Base-by-base conservation (phyloP, 495 filamentous ascomycete genomes). In the Penicillium turbatum region DNA sequence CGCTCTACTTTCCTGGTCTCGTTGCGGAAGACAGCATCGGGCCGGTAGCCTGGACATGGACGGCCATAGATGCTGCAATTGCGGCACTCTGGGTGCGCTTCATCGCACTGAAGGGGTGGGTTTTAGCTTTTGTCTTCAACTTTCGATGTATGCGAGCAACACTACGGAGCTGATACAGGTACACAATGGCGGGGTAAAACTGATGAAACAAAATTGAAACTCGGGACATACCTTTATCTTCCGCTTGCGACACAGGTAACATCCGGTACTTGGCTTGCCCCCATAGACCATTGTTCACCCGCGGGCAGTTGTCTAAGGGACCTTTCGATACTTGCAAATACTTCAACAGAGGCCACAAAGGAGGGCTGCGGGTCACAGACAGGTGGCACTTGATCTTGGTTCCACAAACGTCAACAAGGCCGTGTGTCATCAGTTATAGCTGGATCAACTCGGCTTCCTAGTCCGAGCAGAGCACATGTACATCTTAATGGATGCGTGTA, bases 261-360 rank as follows among this genome's bases (percentile, higher is more conserved):
- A 77, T 59, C 74, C 74, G 27, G 70, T 74, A 58, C 74, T 77
- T 21, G 72, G 71, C 42, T 72, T 75, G 10, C 71, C 74, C 37
- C 66, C 69, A 65, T 75, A 77, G 16, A 77, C 74, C 74, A 77
- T 77, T 52, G 38, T 57, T 70, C 51, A 59, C 27, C 42, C 54
- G 38, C 37, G 3, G 46, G 17, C 21, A 35, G 21, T 37, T 19
- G 17, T 41, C 17, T 4, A 12, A 36, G 29, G n/a, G 5, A 51
- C 13, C 39, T 49, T 24, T 32, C 5, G 6, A 37, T 42, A 43
- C n/a, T 40, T 27, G 34, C 26, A 27, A 24, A 31, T 26, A 49
- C 40, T 43, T 39, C 17, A 35, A 27, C 10, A 24, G 31, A 31
- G 37, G 17, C 46, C 34, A 21, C 16, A 51, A 44, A 53, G n/a